Conservation (phyloP, 1,284 basidiomycete genomes). For the Fomes fomentarius region DNA sequence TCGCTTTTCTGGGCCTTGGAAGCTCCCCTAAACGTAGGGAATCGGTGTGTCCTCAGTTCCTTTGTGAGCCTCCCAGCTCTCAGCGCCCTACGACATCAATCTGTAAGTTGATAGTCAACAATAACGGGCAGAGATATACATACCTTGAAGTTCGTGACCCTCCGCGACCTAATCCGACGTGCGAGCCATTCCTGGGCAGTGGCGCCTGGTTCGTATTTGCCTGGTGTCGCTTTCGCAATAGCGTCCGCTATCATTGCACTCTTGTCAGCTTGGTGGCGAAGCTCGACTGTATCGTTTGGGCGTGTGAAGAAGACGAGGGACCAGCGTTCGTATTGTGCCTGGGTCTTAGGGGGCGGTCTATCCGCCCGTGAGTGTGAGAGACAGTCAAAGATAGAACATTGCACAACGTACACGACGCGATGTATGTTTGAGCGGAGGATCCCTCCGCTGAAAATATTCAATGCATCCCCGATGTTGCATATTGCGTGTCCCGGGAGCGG, state of each 20-base stretch:
- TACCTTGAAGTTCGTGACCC: conserved; percentile 23
- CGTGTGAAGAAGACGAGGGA: conserved; percentile 42
- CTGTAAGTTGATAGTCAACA: too few species aligned
- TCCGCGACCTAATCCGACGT: conserved; percentile 24
- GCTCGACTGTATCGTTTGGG: conserved; percentile 33
- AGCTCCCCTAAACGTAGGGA: too few species aligned
- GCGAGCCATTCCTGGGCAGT: conserved; percentile 33
- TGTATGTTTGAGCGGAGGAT: conserved; percentile 37
- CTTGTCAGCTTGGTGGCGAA: conserved; percentile 26
- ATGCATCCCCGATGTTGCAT: conserved; percentile 42
- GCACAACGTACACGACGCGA: conserved; percentile 32
- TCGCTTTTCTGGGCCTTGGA: too few species aligned
- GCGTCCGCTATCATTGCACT: conserved; percentile 31
- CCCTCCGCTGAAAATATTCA: conserved; percentile 34
- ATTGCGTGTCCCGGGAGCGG: conserved; percentile 36
- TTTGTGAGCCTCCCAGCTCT: too few species aligned
- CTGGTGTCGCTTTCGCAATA: conserved; percentile 16
- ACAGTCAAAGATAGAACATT: not conserved
- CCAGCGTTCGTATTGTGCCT: conserved; percentile 34
- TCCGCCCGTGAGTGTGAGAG: not conserved
- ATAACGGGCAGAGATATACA: too few species aligned
- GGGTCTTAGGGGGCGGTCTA: conserved; percentile 34
- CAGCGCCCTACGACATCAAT: too few species aligned
- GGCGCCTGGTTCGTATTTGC: conserved; percentile 12
- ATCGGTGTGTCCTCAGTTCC: too few species aligned